Evolutionary conservation across 345 rosid species (phyloP).

Genomic region (Limnanthes douglasii): DNA sequence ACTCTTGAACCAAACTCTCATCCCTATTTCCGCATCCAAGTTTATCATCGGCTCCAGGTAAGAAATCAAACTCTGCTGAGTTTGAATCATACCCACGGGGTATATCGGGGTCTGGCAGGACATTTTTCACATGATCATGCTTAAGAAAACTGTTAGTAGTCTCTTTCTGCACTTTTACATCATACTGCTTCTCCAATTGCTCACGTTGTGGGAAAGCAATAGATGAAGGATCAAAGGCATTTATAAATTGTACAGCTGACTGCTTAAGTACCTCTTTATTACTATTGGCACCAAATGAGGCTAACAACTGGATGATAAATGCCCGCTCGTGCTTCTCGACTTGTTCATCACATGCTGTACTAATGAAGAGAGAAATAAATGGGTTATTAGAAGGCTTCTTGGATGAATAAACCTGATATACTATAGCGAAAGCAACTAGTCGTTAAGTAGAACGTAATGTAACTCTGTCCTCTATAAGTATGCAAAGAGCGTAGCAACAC

Average conservation of each 20-base stretch:
- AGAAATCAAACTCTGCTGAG: constrained; percentile 78
- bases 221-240: constrained; percentile 59
- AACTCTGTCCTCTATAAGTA: constrained; percentile 44
- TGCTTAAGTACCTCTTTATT: constrained; percentile 71
- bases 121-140: constrained; percentile 32
- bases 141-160: constrained; percentile 23
- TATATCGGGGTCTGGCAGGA: constrained; percentile 72
- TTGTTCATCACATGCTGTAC: constrained; percentile 56
- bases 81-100: constrained; percentile 56
- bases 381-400: constrained; percentile 42
- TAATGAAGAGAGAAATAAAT: constrained; percentile 34
- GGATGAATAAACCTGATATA: constrained; percentile 47
- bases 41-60: constrained; percentile 51
- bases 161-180: constrained; percentile 29
- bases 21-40: constrained; percentile 84
- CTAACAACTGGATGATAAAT: constrained; percentile 66
- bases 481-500: constrained; percentile 40
- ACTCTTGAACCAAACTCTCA: constrained; percentile 37
- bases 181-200: constrained; percentile 60
- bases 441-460: constrained; percentile 45
- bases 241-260: constrained; percentile 51
- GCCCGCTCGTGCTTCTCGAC: constrained; percentile 67
- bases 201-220: constrained; percentile 66
- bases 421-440: constrained; percentile 52
- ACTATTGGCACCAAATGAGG: constrained; percentile 24